A percentile compares a stretch with the other conserved stretches of the same genome.
Evolutionary conservation across 306 rosid genomes (phyloP).

Genomic region (Sesbania bispinosa): DNA sequence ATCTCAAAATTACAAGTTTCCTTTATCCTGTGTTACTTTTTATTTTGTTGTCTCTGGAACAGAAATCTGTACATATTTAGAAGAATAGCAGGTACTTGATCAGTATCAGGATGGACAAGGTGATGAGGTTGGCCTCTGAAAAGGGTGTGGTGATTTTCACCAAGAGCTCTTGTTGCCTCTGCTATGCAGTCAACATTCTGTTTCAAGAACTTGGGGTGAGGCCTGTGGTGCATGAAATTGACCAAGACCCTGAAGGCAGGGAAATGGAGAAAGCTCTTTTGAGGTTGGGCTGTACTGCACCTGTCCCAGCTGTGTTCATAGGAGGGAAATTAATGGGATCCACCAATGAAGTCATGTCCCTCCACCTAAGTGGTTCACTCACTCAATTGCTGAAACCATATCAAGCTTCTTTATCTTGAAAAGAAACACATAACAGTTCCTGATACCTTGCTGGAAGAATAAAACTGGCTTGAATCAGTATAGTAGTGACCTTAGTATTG

Average conservation of each 20-base stretch:
- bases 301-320: slow-evolving; percentile 92
- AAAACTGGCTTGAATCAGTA: slow-evolving; percentile 51
- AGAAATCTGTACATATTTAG: slow-evolving; percentile 19
- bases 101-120: slow-evolving; percentile 67
- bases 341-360: slow-evolving; percentile 96
- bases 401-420: slow-evolving; percentile 30
- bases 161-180: slow-evolving; percentile 91
- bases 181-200: slow-evolving; percentile 75
- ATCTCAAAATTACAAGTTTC: background rate
- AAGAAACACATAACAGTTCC: slow-evolving; percentile 2
- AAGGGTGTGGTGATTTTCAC: slow-evolving; percentile 89
- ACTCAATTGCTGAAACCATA: slow-evolving; percentile 53
- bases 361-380: slow-evolving; percentile 79
- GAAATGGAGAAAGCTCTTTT: slow-evolving; percentile 87
- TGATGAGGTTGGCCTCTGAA: slow-evolving; percentile 71
- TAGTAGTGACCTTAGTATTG: slow-evolving; percentile 38
- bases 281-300: slow-evolving; percentile 62
- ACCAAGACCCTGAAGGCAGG: slow-evolving; percentile 75
- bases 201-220: slow-evolving; percentile 62
- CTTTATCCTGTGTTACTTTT: background rate
- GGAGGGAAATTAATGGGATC: slow-evolving; percentile 80
- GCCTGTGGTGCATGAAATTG: slow-evolving; percentile 72
- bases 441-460: slow-evolving; percentile 41
- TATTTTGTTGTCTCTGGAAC: background rate
- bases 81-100: slow-evolving; percentile 13